phyloP scores from a whole-genome alignment of 495 filamentous ascomycete species.

The Bathelium albidoporum region DNA sequence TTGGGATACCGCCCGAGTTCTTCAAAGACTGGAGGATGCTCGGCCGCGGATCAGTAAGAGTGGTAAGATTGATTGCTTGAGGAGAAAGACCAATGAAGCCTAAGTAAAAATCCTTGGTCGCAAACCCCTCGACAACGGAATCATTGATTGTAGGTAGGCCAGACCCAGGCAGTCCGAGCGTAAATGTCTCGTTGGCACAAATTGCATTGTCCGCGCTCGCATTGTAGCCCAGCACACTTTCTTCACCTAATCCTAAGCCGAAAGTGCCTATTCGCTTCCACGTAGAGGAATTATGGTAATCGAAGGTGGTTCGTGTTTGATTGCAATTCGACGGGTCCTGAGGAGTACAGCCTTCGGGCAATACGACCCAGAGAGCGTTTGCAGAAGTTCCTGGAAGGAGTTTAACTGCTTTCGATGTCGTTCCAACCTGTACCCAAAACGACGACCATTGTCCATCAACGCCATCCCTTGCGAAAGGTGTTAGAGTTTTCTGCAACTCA shows the following conservation, averaged over 20 bases:
- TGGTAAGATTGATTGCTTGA: slow-evolving; percentile 25
- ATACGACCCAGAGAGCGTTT: slow-evolving; percentile 24
- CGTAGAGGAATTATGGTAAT: slow-evolving; percentile 18
- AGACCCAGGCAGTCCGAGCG: slow-evolving; percentile 20
- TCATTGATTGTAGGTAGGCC: slow-evolving; percentile 13
- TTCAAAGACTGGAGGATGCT: slow-evolving; percentile 23
- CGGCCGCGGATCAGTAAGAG: slow-evolving; percentile 18
- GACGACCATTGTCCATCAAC: slow-evolving; percentile 28
- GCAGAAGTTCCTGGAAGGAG: slow-evolving; percentile 22
- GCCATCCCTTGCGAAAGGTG: slow-evolving; percentile 5
- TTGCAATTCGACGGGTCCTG: slow-evolving; percentile 23
- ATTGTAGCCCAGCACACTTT: slow-evolving; percentile 3
- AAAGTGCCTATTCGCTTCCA: slow-evolving; percentile 21
- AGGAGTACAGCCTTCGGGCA: slow-evolving; percentile 28
- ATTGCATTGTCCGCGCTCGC: slow-evolving; percentile 12
- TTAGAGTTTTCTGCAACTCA: not conserved
- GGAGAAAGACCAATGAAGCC: slow-evolving; percentile 25
- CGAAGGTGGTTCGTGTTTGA: slow-evolving; percentile 24
- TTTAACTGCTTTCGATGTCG: slow-evolving; percentile 27
- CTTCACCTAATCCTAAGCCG: slow-evolving; percentile 12
- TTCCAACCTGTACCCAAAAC: slow-evolving; percentile 31
- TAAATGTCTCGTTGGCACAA: slow-evolving; percentile 27
- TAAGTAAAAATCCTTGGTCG: slow-evolving; percentile 28
- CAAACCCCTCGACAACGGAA: slow-evolving; percentile 23
- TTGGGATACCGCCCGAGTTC: slow-evolving; percentile 17